Percentiles rank a stretch among this genome's conserved stretches.
These are phyloP conservation scores for Trypanosoma boissoni DNA, from an alignment of 208 protist species.

Conservation along the genomic window DNA sequence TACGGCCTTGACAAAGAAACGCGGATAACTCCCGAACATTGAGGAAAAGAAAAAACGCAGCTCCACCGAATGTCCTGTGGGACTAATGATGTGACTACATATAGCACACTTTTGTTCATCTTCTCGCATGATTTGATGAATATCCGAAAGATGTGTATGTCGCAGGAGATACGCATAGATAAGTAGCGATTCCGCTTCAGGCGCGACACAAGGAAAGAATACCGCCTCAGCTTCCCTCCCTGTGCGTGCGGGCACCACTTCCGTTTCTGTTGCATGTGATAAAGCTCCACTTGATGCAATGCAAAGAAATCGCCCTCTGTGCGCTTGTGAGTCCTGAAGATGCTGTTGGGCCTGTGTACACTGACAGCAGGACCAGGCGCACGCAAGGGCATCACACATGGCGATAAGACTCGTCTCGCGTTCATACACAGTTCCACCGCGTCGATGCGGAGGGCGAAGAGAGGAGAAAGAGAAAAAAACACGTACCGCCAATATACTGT, in stretches of 20 bases:
- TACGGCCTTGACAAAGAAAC: conserved; percentile 63
- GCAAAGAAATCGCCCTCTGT: too few species aligned
- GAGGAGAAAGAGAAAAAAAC: conserved; percentile 1
- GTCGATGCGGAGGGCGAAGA: conserved; percentile 5
- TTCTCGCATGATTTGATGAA: conserved; percentile 41
- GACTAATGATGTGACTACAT: conserved; percentile 58
- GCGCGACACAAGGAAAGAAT: background rate
- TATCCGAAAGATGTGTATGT: conserved; percentile 55
- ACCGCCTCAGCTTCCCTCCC: too few species aligned
- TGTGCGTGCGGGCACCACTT: too few species aligned
- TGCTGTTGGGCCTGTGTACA: too few species aligned
- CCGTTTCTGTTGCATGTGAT: too few species aligned
- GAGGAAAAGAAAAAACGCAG: conserved; percentile 62
- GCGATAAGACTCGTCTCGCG: conserved; percentile 14
- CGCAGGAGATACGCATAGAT: conserved; percentile 62
- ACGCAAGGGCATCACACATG: conserved; percentile 8
- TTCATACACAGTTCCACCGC: conserved; percentile 16
- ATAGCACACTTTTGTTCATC: conserved; percentile 57
- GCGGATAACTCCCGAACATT: conserved; percentile 34
- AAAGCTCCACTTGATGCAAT: too few species aligned
- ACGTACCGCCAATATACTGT: conserved; percentile 13
- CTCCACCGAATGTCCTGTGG: conserved; percentile 54
- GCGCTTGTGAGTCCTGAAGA: too few species aligned
- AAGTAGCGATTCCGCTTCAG: conserved; percentile 11
- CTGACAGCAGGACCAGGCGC: conserved; percentile 19